Base-by-base conservation (phyloP, 2,329 filamentous ascomycete species). In the Fusarium sororula region DNA sequence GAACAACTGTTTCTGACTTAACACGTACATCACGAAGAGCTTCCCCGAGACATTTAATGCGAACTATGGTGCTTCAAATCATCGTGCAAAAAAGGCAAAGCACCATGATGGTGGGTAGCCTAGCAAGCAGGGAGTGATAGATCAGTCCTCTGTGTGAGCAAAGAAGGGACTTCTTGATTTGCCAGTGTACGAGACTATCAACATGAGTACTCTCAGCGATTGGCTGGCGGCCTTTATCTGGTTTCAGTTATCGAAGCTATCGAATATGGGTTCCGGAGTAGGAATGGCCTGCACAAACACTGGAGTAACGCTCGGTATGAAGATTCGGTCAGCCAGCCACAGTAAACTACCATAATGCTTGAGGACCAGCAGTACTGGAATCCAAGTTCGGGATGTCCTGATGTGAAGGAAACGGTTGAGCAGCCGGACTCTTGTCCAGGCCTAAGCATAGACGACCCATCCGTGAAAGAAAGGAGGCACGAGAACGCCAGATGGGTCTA, bases 281-380 rank as follows among this genome's bases (percentile, higher is more conserved):
- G 70, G 70, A 73, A 73, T 73, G 57, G 56, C 47, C 51, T 53
- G 45, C 14, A 28, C 41, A 42, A 44, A 41, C 22, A 53, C 28
- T 53, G 22, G 53, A 60, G 54, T 32, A 44, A 35, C 62, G 56
- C 68, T 72, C 57, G 50, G 55, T 50, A 72, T 65, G 64, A 38
- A 61, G 37, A 55, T 50, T 55, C 35, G 59, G 39, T 44, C 66
- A 73, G 70, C 70, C 61, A 73, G 70, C 70, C 70, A 73, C 70
- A 70, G 41, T 48, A 45, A 58, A 59, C 39, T 56, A 41, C 61
- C 28, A 41, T 70, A 53, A 62, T 62, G 70, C 70, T 56, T 56
- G 47, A 59, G 61, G 56, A 44, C 50, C 59, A 48, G 20, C 53
- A 55, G 37, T 26, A 56, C 54, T 51, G 54, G 54, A 56, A 72